These are phyloP conservation scores for Suillus occidentalis DNA, from an alignment of 768 basidiomycete genomes.

Conservation along the genomic window DNA sequence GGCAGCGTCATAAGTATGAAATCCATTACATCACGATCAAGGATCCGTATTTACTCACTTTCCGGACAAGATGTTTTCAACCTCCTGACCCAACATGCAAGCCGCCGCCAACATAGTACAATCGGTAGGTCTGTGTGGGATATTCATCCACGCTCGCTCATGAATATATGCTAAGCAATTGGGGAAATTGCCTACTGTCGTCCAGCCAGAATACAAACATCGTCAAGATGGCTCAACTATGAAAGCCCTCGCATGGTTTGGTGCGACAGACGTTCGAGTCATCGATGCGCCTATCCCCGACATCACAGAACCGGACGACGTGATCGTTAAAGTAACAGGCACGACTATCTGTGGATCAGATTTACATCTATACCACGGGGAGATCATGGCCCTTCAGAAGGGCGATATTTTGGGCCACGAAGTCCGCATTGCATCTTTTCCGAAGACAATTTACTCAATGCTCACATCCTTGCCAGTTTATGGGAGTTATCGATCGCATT, in stretches of 20 bases:
- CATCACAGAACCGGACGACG: conserved; percentile 72
- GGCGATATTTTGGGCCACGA: conserved; percentile 80
- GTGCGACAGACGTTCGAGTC: conserved; percentile 46
- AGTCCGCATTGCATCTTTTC: conserved; percentile 27
- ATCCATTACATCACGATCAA: background rate
- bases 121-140: conserved; percentile 18
- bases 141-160: background rate
- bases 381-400: conserved; percentile 65
- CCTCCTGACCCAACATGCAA: conserved; percentile 23
- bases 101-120: conserved; percentile 29
- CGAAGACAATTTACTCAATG: background rate
- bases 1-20: background rate
- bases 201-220: conserved; percentile 46
- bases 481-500: conserved; percentile 67
- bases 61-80: background rate
- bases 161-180: conserved; percentile 27
- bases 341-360: conserved; percentile 74
- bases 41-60: background rate
- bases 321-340: conserved; percentile 74
- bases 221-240: conserved; percentile 56
- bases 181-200: conserved; percentile 40
- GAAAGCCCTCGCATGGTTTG: conserved; percentile 73
- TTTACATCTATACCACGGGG: conserved; percentile 65
- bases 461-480: conserved; percentile 40
- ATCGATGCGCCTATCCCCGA: conserved; percentile 53